Evolutionary conservation across 2,329 filamentous ascomycete species (phyloP), one percentile per base, ranked within the genome.

Genomic region (Pseudogymnoascus sp.): DNA sequence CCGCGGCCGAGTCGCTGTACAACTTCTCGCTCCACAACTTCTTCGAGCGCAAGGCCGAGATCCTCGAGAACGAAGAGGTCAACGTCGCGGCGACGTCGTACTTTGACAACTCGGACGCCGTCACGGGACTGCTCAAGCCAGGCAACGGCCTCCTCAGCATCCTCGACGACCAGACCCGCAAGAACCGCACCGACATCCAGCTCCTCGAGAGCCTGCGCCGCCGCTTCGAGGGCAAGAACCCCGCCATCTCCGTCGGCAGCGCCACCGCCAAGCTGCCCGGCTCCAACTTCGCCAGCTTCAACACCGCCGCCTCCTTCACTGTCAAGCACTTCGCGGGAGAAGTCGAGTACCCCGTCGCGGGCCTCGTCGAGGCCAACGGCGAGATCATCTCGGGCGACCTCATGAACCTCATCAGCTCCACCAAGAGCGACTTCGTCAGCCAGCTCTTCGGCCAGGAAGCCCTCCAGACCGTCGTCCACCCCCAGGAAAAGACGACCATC

Each of bases 401-500:
- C 70, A 91, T 99, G 82, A 97, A 96, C 76, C 82, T 99, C 70
- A 89, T 99, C 76, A 90, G 89, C 70, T 86, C 86, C 4, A 93
- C 91, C 64, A 93, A 90, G 76, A 96, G 90, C 73, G 85, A 90
- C 42, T 99, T 99, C 69, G 86, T 99, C 14, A 81, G 88, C 33
- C 89, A 93, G 60, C 84, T 99, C 1, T 97, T 99, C 70, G 93
- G 93, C n/a, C 95, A 97, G 75, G 93, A 97, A 72, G 93, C 91
- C 10, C 78, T 99, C 42, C 91, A 96, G 73, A 96, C 93, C 6
- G 85, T 97, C 31, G 87, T 91, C n/a, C 95, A 99, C 73, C 95
- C 95, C 0, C 87, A 92, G 69, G 95, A 99, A 76, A 89, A 86
- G 70, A 87, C 86, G 0, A 91, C 95, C 0, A 93, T 99, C 65